Evolutionary conservation across 1,284 basidiomycete species (phyloP).

Genomic region (Papiliotrema flavescens): DNA sequence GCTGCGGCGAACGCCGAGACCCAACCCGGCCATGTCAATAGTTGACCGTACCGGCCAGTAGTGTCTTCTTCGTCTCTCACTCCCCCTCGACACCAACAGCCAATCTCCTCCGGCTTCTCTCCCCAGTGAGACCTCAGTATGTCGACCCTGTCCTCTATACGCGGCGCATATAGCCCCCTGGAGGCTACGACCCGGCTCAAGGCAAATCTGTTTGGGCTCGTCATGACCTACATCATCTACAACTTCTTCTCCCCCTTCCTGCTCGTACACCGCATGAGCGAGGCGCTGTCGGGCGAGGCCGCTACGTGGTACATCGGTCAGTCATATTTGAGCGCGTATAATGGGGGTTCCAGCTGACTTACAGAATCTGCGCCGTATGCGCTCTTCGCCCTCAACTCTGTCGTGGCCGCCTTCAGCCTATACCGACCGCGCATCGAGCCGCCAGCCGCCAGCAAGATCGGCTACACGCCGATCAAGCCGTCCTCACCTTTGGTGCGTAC

Average conservation of each 20-base stretch:
- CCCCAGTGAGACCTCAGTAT: no score
- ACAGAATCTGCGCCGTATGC: neutral
- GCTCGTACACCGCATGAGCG: no score
- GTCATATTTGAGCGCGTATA: neutral
- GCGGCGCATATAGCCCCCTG: slow-evolving; percentile 17
- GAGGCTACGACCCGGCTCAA: slow-evolving; percentile 34
- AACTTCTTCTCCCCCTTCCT: slow-evolving; percentile 39
- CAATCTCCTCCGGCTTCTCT: no score
- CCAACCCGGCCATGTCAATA: neutral
- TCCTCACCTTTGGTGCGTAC: slow-evolving; percentile 43
- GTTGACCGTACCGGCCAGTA: neutral
- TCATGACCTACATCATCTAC: slow-evolving; percentile 18
- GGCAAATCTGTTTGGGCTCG: slow-evolving; percentile 33
- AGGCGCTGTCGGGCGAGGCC: neutral
- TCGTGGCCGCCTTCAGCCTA: no score
- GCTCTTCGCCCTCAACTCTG: no score
- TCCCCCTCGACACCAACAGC: no score
- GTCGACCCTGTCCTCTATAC: neutral
- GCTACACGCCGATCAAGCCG: slow-evolving; percentile 19
- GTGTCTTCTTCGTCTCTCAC: no score
- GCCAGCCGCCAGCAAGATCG: neutral
- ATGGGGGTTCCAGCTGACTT: neutral
- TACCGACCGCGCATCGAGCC: no score
- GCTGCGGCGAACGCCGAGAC: no score
- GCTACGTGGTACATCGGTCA: neutral